Evolutionary conservation across 73 alveolate genomes (phyloP), one percentile per base, ranked within the genome.

Genomic region (Paramecium biaurelia): DNA sequence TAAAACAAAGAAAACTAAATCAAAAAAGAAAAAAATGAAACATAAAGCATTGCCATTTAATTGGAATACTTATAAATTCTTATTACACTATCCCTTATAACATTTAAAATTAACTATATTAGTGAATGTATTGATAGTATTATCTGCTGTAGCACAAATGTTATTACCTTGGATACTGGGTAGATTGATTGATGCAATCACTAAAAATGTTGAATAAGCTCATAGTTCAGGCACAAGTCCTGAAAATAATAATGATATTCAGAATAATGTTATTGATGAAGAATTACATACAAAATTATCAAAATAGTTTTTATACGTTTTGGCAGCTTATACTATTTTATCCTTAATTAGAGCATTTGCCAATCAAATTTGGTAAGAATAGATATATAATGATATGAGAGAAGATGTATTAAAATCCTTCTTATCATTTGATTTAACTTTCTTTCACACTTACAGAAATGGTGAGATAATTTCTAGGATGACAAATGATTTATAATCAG

Each of bases 381-480:
- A 23, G 32, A 79, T 79, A 21, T 79, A 79, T 79, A 79, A 79
- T 79, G 90, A 70, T 23, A 45, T 89, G 85, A 89, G 87, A 70
- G 87, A 63, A 72, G 94, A 89, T 43, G 87, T 89, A 0, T 49
- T 89, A 35, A 37, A 38, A 34, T 26, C 21, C 5, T 89, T 89
- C 20, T 38, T 89, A 28, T 21, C 85, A 14, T 89, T 70, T 70
- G 94, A 89, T 70, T 30, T 89, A 11, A 82, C 74, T 24, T 89
- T 89, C 57, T 89, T 89, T 45, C 42, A 89, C 20, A 89, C 53
- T 14, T 70, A 70, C 76, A 89, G 87, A 43, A 89, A 76, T 26
- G 94, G 94, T 12, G 94, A 89, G 18, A 45, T 89, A 12, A 89
- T 89, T 28, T 70, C 92, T 10, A 76, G 94, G 26, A 43, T 89